phyloP scores from a whole-genome alignment of 768 basidiomycete species.

The Arthromyces matolae region DNA sequence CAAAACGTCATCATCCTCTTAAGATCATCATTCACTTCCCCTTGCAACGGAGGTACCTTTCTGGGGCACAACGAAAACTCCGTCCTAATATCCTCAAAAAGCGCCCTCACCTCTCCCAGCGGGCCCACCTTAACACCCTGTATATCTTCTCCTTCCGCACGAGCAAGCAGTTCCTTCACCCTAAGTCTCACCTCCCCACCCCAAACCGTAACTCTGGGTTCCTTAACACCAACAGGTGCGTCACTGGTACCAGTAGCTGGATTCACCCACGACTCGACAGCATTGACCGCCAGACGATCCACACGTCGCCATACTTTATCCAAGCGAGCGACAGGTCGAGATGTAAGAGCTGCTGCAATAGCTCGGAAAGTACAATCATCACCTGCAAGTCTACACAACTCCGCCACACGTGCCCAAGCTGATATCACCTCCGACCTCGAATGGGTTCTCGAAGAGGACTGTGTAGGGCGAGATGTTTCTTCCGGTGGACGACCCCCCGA shows the following conservation, averaged over 20 bases:
- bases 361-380: slow-evolving; percentile 82
- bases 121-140: slow-evolving; percentile 40
- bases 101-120: slow-evolving; percentile 35
- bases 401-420: slow-evolving; percentile 70
- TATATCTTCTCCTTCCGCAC: slow-evolving; percentile 37
- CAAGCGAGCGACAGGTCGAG: slow-evolving; percentile 68
- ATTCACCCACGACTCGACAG: slow-evolving; percentile 68
- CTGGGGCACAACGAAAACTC: slow-evolving; percentile 51
- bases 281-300: slow-evolving; percentile 50
- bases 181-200: slow-evolving; percentile 53
- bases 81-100: slow-evolving; percentile 53
- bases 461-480: neutral
- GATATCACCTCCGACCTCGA: slow-evolving; percentile 70
- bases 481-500: neutral
- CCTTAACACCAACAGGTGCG: slow-evolving; percentile 27
- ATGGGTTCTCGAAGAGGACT: slow-evolving; percentile 53
- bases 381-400: slow-evolving; percentile 65
- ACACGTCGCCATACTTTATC: slow-evolving; percentile 81
- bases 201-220: slow-evolving; percentile 62
- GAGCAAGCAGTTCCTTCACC: slow-evolving; percentile 45
- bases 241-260: slow-evolving; percentile 27
- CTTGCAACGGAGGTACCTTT: slow-evolving; percentile 29
- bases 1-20: slow-evolving; percentile 53
- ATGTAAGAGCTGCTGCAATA: slow-evolving; percentile 66
- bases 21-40: slow-evolving; percentile 43